Conservation (phyloP, 345 rosid species). For the Arabidopsis suecica region DNA sequence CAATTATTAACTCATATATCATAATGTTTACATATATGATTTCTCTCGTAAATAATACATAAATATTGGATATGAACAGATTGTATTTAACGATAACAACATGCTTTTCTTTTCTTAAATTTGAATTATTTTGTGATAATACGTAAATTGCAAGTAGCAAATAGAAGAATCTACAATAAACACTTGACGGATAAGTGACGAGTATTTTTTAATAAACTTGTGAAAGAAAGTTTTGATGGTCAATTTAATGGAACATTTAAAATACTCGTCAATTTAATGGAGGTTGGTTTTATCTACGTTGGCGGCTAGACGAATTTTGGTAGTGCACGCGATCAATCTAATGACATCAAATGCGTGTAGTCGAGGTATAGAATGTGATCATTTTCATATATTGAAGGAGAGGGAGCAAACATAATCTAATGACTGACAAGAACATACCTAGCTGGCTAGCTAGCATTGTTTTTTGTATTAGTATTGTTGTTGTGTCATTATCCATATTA, state of each 20-base stretch:
- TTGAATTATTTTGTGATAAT: background rate
- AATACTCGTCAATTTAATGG: background rate
- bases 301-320: constrained; percentile 4
- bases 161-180: background rate
- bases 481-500: background rate
- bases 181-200: background rate
- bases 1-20: background rate
- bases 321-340: constrained; percentile 2
- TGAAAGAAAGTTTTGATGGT: background rate
- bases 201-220: background rate
- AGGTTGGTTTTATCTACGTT: background rate
- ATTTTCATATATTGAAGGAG: background rate
- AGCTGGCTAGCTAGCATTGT: background rate
- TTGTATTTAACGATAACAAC: background rate
- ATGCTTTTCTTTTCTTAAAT: background rate
- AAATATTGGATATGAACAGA: background rate
- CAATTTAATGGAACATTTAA: background rate
- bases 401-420: background rate
- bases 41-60: background rate
- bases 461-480: background rate
- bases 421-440: background rate
- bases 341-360: constrained; percentile 14
- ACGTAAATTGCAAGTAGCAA: background rate
- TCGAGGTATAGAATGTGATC: background rate
- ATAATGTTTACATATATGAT: background rate